These are phyloP conservation scores for Tylopilus sp. DNA, from an alignment of 1,284 basidiomycete species.

Conservation along the genomic window DNA sequence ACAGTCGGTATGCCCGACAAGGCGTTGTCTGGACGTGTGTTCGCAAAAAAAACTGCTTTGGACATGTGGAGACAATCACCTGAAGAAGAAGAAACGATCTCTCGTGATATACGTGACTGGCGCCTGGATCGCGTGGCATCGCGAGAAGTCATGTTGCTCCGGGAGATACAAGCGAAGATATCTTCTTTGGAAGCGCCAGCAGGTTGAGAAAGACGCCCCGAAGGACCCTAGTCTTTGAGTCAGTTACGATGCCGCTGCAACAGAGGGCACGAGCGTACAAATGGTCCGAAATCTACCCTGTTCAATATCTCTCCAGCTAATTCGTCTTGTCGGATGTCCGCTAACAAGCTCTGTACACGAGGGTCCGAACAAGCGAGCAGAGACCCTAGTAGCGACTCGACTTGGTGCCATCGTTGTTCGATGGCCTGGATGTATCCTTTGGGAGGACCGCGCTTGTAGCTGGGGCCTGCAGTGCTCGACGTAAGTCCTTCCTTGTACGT, in stretches of 20 bases:
- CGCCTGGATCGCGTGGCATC: constrained; percentile 65
- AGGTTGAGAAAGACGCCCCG: constrained; percentile 51
- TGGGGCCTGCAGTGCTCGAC: constrained; percentile 52
- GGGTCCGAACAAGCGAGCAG: constrained; percentile 71
- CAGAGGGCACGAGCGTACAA: constrained; percentile 40
- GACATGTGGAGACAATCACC: constrained; percentile 36
- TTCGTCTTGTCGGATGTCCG: constrained; percentile 65
- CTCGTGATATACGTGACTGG: constrained; percentile 70
- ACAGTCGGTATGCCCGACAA: constrained; percentile 61
- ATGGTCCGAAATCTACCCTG: constrained; percentile 72
- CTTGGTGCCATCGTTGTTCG: constrained; percentile 84
- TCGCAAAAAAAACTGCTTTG: constrained; percentile 6
- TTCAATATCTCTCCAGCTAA: constrained; percentile 68
- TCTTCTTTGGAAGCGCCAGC: constrained; percentile 58
- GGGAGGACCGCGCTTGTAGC: constrained; percentile 81
- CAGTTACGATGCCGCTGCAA: constrained; percentile 5
- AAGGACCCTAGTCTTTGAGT: constrained; percentile 50
- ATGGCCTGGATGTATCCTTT: constrained; percentile 90
- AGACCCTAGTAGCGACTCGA: constrained; percentile 78
- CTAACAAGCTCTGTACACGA: constrained; percentile 63
- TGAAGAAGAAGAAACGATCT: constrained; percentile 67
- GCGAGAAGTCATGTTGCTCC: constrained; percentile 49
- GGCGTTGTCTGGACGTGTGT: constrained; percentile 45
- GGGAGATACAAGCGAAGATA: constrained; percentile 68
- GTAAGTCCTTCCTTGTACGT: neutral